Percentiles rank a stretch among this genome's conserved stretches.
Evolutionary conservation across 1,284 basidiomycete species (phyloP).

Genomic region (Cystobasidium sp.): DNA sequence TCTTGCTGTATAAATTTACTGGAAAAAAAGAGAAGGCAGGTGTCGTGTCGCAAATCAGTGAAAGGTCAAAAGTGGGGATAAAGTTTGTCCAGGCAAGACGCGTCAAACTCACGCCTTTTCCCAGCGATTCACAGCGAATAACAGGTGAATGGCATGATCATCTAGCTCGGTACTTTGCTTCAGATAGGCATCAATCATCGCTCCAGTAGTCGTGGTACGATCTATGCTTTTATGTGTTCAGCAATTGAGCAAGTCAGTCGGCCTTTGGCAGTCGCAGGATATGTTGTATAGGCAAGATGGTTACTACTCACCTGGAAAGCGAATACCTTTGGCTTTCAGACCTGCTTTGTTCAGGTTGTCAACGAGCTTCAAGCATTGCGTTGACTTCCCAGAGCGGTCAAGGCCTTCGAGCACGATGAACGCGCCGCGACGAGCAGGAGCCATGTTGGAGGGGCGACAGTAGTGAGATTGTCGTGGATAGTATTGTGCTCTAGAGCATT

Average conservation of each 20-base stretch:
- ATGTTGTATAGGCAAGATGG: background rate
- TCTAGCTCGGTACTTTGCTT: slow-evolving; percentile 79
- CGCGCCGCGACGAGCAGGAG: slow-evolving; percentile 63
- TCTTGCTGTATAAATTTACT: slow-evolving; percentile 70
- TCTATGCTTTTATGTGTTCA: slow-evolving; percentile 62
- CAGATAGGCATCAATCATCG: slow-evolving; percentile 92
- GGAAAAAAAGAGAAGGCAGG: slow-evolving; percentile 7
- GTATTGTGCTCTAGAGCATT: no score
- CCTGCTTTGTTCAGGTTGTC: slow-evolving; percentile 59
- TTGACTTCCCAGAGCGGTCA: slow-evolving; percentile 90
- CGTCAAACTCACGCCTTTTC: slow-evolving; percentile 75
- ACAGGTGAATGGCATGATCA: slow-evolving; percentile 87
- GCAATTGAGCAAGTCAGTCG: no score
- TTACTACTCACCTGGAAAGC: slow-evolving; percentile 77
- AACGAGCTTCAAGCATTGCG: slow-evolving; percentile 72
- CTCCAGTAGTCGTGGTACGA: slow-evolving; percentile 85
- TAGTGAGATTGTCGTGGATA: background rate
- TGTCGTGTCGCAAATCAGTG: slow-evolving; percentile 13
- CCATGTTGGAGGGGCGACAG: background rate
- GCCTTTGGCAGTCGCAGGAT: no score
- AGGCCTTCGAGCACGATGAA: slow-evolving; percentile 93
- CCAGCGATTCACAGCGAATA: slow-evolving; percentile 98
- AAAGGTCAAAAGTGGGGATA: slow-evolving; percentile 12
- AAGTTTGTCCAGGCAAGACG: no score
- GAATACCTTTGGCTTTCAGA: slow-evolving; percentile 63